Evolutionary conservation across 441 rosid genomes (phyloP), one percentile per base, ranked within the genome.

Genomic region (Brassica balearica): DNA sequence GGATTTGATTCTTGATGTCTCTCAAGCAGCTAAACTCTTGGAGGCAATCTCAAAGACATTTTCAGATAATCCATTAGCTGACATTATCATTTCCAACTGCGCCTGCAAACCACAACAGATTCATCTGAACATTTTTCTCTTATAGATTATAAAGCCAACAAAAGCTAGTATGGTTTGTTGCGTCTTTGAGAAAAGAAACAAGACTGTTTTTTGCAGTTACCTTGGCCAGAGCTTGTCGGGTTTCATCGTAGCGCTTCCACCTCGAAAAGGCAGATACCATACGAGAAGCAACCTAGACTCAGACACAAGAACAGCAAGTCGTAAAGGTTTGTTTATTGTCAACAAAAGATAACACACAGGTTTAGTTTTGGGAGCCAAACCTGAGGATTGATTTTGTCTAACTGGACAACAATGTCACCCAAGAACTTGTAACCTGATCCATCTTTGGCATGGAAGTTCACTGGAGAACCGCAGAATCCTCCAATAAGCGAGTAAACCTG

Each of bases 381-480:
- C 98, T 87, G 99, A 81, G 98, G 98, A 75, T 96, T 94, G 74
- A 90, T 77, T 86, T 91, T 96, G 89, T 96, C 99, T 48, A 96
- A 86, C 68, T 92, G 91, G 58, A 90, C 84, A 70, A 96, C 99
- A 9, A 96, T 74, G 60, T 90, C 97, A 41, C 98, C 98, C 87
- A 96, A 87, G 81, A 96, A 94, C 86, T 91, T 84, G 81, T 96
- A 96, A 79, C 98, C 99, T 0, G 97, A 91, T 9, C 99, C 99
- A 80, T 96, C 98, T 85, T 88, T 92, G 8, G 98, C 95, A 74
- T 96, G 98, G 89, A 91, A 88, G 80, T 96, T 96, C 84, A 96
- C 93, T 1, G 90, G 96, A 19, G 98, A 96, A 71, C 91, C 86
- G 34, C 97, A 76, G 77, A 92, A 94, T 68, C 96, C 97, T 51